These are phyloP conservation scores for Linnemannia hyalina DNA, from an alignment of 192 early-diverging fungal genomes.

Conservation along the genomic window DNA sequence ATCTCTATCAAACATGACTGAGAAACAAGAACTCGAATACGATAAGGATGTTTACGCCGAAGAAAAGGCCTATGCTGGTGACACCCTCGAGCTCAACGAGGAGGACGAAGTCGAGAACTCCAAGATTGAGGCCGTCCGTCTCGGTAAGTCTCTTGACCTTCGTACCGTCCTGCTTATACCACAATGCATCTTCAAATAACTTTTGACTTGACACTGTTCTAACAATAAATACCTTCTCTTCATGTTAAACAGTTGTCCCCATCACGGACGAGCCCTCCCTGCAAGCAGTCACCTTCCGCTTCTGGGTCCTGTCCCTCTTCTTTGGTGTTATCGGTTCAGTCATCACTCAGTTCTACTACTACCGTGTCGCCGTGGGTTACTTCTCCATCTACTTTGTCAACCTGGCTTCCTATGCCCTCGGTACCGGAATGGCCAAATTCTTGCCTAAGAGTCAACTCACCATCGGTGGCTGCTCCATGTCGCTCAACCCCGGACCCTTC, in stretches of 20 bases:
- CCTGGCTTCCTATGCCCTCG: slow-evolving; percentile 43
- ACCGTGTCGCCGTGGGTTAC: slow-evolving; percentile 34
- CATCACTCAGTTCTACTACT: slow-evolving; percentile 56
- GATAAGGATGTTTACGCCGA: neutral
- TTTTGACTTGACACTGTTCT: neutral
- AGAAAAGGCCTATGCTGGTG: neutral
- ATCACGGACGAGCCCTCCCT: slow-evolving; percentile 58
- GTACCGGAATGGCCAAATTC: slow-evolving; percentile 33
- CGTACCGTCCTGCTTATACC: neutral
- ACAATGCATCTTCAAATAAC: neutral
- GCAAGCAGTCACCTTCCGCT: slow-evolving; percentile 63
- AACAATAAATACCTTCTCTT: neutral
- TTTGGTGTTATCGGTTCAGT: slow-evolving; percentile 52
- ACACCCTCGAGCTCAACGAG: slow-evolving; percentile 8
- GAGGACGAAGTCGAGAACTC: slow-evolving; percentile 32
- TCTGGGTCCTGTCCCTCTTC: slow-evolving; percentile 62
- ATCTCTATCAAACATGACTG: neutral
- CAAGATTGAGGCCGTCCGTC: slow-evolving; percentile 49
- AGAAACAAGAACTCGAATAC: slow-evolving; percentile 9
- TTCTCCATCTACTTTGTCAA: slow-evolving; percentile 57
- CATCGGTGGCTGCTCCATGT: slow-evolving; percentile 14
- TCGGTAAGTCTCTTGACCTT: slow-evolving; percentile 12
- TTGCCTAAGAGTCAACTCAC: slow-evolving; percentile 6
- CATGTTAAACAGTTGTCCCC: slow-evolving; percentile 11
- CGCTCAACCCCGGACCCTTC: slow-evolving; percentile 61